phyloP scores from a whole-genome alignment of 352 stramenopile species.

The Globisporangium sylvaticum region DNA sequence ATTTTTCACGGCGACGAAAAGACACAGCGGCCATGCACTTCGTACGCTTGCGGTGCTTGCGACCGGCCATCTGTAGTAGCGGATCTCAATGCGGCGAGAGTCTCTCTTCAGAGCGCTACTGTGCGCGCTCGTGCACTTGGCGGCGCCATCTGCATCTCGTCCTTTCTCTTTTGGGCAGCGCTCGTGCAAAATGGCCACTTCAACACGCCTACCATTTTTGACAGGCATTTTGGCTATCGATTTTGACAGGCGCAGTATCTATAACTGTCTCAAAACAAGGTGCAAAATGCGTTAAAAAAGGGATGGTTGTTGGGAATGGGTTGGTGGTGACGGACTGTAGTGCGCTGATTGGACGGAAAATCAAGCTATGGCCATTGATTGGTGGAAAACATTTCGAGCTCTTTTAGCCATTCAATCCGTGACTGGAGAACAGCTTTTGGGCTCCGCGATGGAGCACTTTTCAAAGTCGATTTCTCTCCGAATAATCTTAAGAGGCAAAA shows the following conservation, averaged over 20 bases:
- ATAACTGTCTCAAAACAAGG: neutral
- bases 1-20: neutral
- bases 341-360: neutral
- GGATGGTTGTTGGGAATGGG: neutral
- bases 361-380: slow-evolving; percentile 16
- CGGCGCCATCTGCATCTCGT: neutral
- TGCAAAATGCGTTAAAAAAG: neutral
- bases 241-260: neutral
- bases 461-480: slow-evolving; percentile 78
- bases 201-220: neutral
- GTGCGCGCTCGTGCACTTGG: neutral
- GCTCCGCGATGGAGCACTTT: slow-evolving; percentile 35
- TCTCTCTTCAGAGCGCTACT: neutral
- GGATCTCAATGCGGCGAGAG: neutral
- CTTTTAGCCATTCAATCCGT: slow-evolving; percentile 56
- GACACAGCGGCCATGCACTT: neutral
- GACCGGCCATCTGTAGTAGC: slow-evolving; percentile 36
- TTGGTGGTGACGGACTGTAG: neutral
- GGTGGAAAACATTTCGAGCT: slow-evolving; percentile 32
- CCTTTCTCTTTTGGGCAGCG: neutral
- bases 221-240: neutral
- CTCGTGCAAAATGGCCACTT: neutral
- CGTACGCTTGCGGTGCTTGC: slow-evolving; percentile 52
- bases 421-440: slow-evolving; percentile 12
- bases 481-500: slow-evolving; percentile 64